Base-by-base conservation (phyloP, 441 rosid genomes). In the Populus hybrid region DNA sequence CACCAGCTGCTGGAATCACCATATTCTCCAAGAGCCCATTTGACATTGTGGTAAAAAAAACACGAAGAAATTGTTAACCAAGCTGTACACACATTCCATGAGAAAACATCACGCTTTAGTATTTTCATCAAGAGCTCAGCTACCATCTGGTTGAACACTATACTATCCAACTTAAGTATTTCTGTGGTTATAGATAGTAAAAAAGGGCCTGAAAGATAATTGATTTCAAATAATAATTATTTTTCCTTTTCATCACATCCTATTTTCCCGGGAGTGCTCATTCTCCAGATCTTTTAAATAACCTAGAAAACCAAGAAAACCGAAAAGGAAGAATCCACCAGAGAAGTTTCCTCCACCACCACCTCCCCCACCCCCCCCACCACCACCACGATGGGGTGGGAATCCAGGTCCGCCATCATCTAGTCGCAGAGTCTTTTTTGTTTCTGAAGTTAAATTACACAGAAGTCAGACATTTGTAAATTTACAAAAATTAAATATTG, bases 281-380 rank as follows among this genome's bases (percentile, higher is more conserved):
- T 87, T 29, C 67, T 93, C 97, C 72, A 84, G 86, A 75, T 93
- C 98, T 84, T 93, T 93, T 65, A 93, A 82, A 68, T 90, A 84
- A 74, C 93, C 93, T 71, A 92, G 82, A 68, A 93, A 89, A 6
- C 90, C 92, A 4, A 93, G 94, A 82, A 90, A 88, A 21, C 94
- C 94, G 28, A 93, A 89, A 79, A 93, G 88, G 89, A 90, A 89
- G 88, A 90, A 93, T 20, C 98, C 98, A 14, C 98, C 98, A 0
- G 97, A 93, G 84, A 85, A 89, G 87, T 88, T 88, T 61, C 92
- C 93, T 2, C 98, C 98, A 6, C 94, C 96, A 0, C 98, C 96
- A 42, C 98, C 98, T 0, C 98, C 97, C 0, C 94, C 97, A 0
- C 98, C 98, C 0, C 96, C 98, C 2, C 92, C 93, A 8, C 86